Evolutionary conservation across 2,329 filamentous ascomycete species (phyloP), one percentile per base, ranked within the genome.

Genomic region (Uncinocarpus reesii): DNA sequence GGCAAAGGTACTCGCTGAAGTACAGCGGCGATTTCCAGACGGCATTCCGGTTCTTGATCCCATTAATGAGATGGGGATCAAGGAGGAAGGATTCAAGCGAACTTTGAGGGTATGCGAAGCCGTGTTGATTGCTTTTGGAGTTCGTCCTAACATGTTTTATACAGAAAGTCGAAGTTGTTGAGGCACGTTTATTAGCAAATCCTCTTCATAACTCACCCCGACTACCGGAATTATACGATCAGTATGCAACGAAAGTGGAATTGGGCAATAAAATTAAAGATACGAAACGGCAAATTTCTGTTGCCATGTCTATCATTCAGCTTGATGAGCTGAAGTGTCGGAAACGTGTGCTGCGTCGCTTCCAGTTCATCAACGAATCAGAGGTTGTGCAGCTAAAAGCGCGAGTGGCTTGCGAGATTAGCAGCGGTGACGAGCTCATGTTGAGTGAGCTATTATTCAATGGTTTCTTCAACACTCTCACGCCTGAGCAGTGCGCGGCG

Each of bases 321-420:
- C 76, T 96, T 54, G 92, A 98, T 58, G 92, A 98, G 67, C 77
- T 98, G 52, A 96, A 96, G 72, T 88, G 86, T 54, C 83, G 92
- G 53, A 98, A 95, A 72, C 84, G 92, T 57, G 92, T 98, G 3
- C 77, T 98, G 24, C 86, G 93, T 40, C 86, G 92, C 47, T 78
- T 98, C 8, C 87, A 86, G 3, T 98, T 98, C 69, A 93, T 95
- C 68, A 93, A 95, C 63, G 92, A 96, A 52, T 78, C 81, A 45
- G 92, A 96, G 64, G 89, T 98, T 1, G 89, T 98, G 7, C 85
- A 96, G 70, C 78, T 96, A 60, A 98, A 98, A 71, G 92, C 90
- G 8, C 86, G 93, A 48, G 93, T 96, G 2, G 92, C 92, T 1
- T 98, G 92, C 67, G 90, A 98, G 69, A 96, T 98, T 55, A 95